Percentiles rank a stretch among this genome's conserved stretches.
These are phyloP conservation scores for Aschersonia sp. DNA, from an alignment of 2,329 filamentous ascomycete species.

Conservation along the genomic window DNA sequence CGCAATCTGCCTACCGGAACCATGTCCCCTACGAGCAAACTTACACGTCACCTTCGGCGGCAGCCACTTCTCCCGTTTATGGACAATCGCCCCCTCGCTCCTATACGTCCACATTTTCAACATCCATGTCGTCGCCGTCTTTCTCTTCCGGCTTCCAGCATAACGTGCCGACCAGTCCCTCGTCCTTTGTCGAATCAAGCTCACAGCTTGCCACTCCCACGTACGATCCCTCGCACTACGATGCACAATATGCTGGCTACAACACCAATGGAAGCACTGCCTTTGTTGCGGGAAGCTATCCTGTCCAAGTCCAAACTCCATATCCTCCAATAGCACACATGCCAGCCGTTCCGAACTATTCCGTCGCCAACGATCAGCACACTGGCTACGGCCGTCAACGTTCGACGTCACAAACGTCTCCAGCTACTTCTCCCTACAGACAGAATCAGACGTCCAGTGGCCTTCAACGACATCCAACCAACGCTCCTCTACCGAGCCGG, in stretches of 20 bases:
- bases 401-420: slow-evolving; percentile 35
- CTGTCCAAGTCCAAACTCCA: slow-evolving; percentile 21
- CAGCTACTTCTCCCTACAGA: slow-evolving; percentile 27
- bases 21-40: slow-evolving; percentile 26
- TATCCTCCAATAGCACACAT: slow-evolving; percentile 39
- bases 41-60: slow-evolving; percentile 22
- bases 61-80: slow-evolving; percentile 20
- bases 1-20: slow-evolving; percentile 31
- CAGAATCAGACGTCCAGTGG: slow-evolving; percentile 27
- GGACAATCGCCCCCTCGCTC: slow-evolving; percentile 22
- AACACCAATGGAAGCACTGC: slow-evolving; percentile 14
- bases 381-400: slow-evolving; percentile 29
- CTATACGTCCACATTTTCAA: slow-evolving; percentile 11
- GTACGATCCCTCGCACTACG: slow-evolving; percentile 20
- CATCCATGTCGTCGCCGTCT: slow-evolving; percentile 12
- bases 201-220: slow-evolving; percentile 14
- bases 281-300: slow-evolving; percentile 12
- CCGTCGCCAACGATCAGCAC: slow-evolving; percentile 28
- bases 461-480: slow-evolving; percentile 43
- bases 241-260: slow-evolving; percentile 16
- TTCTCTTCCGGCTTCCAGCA: slow-evolving; percentile 25
- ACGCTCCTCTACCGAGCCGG: slow-evolving; percentile 42
- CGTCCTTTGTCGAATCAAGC: slow-evolving; percentile 11
- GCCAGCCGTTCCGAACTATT: slow-evolving; percentile 35
- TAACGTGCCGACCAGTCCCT: slow-evolving; percentile 20